These are phyloP conservation scores for Spathaspora gorwiae DNA, from an alignment of 805 yeast species.

Conservation along the genomic window DNA sequence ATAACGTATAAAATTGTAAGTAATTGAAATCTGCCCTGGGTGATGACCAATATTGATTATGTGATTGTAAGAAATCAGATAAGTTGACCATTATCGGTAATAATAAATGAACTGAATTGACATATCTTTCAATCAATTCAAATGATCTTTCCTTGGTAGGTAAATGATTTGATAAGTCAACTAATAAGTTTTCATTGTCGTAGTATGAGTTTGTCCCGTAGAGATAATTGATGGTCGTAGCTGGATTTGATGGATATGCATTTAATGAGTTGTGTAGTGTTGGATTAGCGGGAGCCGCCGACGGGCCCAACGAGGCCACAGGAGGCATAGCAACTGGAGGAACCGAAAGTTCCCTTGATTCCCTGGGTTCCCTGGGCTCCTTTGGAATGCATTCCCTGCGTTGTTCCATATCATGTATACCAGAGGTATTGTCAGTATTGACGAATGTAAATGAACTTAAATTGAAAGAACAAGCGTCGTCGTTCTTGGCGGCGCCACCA, in stretches of 20 bases:
- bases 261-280: conserved; percentile 23
- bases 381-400: too few relatives aligned
- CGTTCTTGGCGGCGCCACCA: conserved; percentile 8
- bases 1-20: conserved; percentile 43
- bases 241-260: conserved; percentile 24
- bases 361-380: too few relatives aligned
- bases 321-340: too few relatives aligned
- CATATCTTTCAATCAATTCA: conserved; percentile 45
- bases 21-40: conserved; percentile 25
- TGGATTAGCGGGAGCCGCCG: conserved; percentile 12
- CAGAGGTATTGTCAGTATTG: conserved; percentile 10
- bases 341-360: too few relatives aligned
- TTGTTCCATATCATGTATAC: background rate
- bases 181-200: conserved; percentile 28
- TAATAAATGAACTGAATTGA: conserved; percentile 52
- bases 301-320: too few relatives aligned
- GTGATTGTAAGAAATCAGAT: conserved; percentile 39
- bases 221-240: conserved; percentile 22
- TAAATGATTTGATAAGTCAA: conserved; percentile 38
- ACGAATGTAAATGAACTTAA: conserved; percentile 31
- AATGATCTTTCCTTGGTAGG: conserved; percentile 45
- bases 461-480: conserved; percentile 31
- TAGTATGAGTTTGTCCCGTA: conserved; percentile 39
- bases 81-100: conserved; percentile 48
- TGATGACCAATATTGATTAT: conserved; percentile 44